Base-by-base conservation (phyloP, 2,329 filamentous ascomycete genomes). In the Tothia fuscella region DNA sequence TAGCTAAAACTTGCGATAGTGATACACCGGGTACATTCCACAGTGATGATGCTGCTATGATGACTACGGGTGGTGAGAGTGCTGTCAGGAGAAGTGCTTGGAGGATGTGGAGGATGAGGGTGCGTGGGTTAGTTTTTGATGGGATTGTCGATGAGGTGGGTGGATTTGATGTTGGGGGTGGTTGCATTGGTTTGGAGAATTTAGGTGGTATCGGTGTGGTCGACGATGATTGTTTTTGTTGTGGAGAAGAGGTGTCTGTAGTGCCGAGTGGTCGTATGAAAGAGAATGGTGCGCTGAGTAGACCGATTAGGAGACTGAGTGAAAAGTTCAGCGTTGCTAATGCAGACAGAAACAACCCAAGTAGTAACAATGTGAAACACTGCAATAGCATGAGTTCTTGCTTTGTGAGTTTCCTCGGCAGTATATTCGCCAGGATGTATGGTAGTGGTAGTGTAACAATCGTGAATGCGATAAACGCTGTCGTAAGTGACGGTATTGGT, bases 321-420 rank as follows among this genome's bases (percentile, higher is more conserved):
- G 82, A 87, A 68, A 98, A 98, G 63, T 98, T 98, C 39, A 98
- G 74, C 0, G 89, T 98, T 2, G 91, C 89, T 10, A 98, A 80
- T 1, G 88, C 82, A 10, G 88, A 88, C 49, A 98, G 77, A 53
- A 86, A 88, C 67, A 95, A 84, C 52, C 91, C 91, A 0, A 96
- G 74, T 7, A 93, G 70, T 10, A 98, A 76, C n/a, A 96, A 75
- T 5, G 87, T 93, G 66, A 96, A 87, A 44, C 82, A 91, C 57
- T 93, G 88, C 49, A 87, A 78, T 39, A 95, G 74, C 36, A 78
- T 74, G 53, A 81, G 78, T 54, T 89, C 80, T 55, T 88, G 84
- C 3, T 59, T 50, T 0, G 76, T 78, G 2, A 78, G 75, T 57
- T 54, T 4, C 26, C 47, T 45, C 42, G 42, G 43, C n/a, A 61